phyloP scores from a whole-genome alignment of 2,329 filamentous ascomycete genomes.

The Phialemoniopsis sp. region DNA sequence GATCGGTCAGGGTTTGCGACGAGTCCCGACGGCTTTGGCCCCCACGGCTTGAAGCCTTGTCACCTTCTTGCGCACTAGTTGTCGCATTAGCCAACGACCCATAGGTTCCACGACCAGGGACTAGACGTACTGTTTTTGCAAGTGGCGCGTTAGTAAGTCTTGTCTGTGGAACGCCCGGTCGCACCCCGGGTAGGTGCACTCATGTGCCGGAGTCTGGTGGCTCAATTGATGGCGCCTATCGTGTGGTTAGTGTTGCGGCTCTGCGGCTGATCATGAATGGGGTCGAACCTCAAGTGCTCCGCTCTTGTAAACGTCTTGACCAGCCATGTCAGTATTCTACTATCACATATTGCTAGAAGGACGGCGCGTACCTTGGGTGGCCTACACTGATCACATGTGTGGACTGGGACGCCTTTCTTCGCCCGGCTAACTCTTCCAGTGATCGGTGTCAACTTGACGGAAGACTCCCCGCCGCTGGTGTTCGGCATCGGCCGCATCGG shows the following conservation, averaged over 20 bases:
- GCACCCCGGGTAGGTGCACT: constrained; percentile 49
- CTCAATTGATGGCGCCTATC: constrained; percentile 56
- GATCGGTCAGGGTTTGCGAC: constrained; percentile 14
- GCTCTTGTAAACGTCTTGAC: constrained; percentile 3
- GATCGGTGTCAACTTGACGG: constrained; percentile 4
- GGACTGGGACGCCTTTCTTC: constrained; percentile 10
- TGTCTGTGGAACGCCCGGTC: constrained; percentile 53
- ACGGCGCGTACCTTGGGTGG: constrained; percentile 5
- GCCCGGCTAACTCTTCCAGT: constrained; percentile 7
- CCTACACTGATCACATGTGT: constrained; percentile 7
- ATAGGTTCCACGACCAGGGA: constrained; percentile 2
- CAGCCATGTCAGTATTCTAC: constrained; percentile 24
- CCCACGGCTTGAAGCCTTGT: constrained; percentile 22
- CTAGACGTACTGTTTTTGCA: constrained; percentile 42
- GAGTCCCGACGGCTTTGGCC: constrained; percentile 20
- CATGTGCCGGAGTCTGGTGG: constrained; percentile 48
- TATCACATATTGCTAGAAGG: constrained; percentile 1
- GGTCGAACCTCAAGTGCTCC: constrained; percentile 16
- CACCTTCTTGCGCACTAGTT: constrained; percentile 39
- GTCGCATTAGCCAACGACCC: constrained; percentile 5
- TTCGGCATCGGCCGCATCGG: background rate
- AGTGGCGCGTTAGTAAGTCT: constrained; percentile 56
- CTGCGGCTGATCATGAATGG: background rate
- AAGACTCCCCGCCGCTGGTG: background rate
- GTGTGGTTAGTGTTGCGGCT: too few species aligned